Conservation (phyloP, 345 rosid species). For the Excoecaria agallocha region DNA sequence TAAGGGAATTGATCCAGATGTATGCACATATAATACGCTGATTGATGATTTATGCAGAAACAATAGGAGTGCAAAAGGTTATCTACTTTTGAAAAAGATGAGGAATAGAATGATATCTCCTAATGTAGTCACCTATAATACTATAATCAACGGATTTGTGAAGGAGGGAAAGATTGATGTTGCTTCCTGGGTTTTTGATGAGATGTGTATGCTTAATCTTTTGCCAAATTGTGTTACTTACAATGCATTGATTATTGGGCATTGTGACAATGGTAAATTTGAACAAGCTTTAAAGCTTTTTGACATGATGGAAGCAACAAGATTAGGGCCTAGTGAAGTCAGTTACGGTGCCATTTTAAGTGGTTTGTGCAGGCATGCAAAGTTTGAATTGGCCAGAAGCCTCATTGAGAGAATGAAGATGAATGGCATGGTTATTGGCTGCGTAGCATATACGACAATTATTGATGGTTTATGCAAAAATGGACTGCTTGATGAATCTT, state of each 20-base stretch:
- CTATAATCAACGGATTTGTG: slow-evolving; percentile 67
- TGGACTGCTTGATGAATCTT: slow-evolving; percentile 57
- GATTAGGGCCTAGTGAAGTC: slow-evolving; percentile 54
- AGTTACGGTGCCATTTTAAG: slow-evolving; percentile 67
- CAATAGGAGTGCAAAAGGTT: slow-evolving; percentile 70
- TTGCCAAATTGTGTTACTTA: slow-evolving; percentile 58
- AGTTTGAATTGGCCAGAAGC: slow-evolving; percentile 54
- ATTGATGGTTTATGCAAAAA: slow-evolving; percentile 74
- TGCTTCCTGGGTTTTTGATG: slow-evolving; percentile 58
- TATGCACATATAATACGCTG: slow-evolving; percentile 75
- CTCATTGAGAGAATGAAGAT: slow-evolving; percentile 66
- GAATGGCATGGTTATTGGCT: slow-evolving; percentile 47
- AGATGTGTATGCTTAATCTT: slow-evolving; percentile 60
- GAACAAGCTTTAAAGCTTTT: slow-evolving; percentile 62
- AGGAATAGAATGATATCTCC: slow-evolving; percentile 64
- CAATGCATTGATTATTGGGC: slow-evolving; percentile 67
- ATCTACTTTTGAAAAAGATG: slow-evolving; percentile 74
- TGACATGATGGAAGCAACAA: slow-evolving; percentile 51
- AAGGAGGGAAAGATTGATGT: slow-evolving; percentile 62
- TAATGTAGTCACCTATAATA: slow-evolving; percentile 69
- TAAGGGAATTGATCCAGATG: slow-evolving; percentile 71
- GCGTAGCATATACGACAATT: slow-evolving; percentile 59
- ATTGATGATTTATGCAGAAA: slow-evolving; percentile 72
- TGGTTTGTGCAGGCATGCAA: slow-evolving; percentile 63
- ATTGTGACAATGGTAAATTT: slow-evolving; percentile 47